Evolutionary conservation across 169 alveolate genomes (phyloP).

Genomic region (Plasmodium inui): DNA sequence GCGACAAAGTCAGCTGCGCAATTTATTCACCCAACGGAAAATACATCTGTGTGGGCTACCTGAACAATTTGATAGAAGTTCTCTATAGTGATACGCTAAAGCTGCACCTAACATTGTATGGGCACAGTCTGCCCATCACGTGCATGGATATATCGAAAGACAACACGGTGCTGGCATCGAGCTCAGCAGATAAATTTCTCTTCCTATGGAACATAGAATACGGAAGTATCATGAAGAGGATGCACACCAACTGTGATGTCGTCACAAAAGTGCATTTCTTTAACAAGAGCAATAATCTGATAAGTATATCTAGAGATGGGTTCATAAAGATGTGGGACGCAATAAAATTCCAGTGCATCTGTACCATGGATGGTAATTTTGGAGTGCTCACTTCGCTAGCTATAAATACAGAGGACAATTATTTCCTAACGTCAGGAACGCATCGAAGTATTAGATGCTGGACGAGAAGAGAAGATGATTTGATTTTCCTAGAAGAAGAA

Average conservation of each 20-base stretch:
- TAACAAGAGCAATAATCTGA: slow-evolving; percentile 62
- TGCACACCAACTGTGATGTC: slow-evolving; percentile 79
- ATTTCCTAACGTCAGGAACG: slow-evolving; percentile 78
- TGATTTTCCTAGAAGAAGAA: slow-evolving; percentile 86
- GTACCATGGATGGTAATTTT: slow-evolving; percentile 80
- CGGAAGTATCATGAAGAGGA: slow-evolving; percentile 86
- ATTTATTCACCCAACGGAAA: slow-evolving; percentile 82
- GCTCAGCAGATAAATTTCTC: slow-evolving; percentile 87
- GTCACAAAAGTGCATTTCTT: slow-evolving; percentile 65
- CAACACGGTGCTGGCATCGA: slow-evolving; percentile 86
- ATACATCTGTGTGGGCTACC: slow-evolving; percentile 84
- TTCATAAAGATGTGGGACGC: slow-evolving; percentile 87
- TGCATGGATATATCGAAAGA: slow-evolving; percentile 88
- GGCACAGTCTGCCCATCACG: slow-evolving; percentile 91
- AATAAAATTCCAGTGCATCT: slow-evolving; percentile 79
- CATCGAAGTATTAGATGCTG: slow-evolving; percentile 86
- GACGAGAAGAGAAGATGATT: slow-evolving; percentile 84
- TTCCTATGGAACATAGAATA: slow-evolving; percentile 91
- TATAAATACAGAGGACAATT: slow-evolving; percentile 75
- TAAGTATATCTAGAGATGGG: slow-evolving; percentile 84
- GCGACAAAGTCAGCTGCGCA: slow-evolving; percentile 79
- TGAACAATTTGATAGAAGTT: slow-evolving; percentile 86
- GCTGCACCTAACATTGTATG: slow-evolving; percentile 88
- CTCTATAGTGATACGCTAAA: slow-evolving; percentile 87
- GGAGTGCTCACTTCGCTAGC: slow-evolving; percentile 74